phyloP scores from a whole-genome alignment of 306 rosid species.

The Lagenaria siceraria region DNA sequence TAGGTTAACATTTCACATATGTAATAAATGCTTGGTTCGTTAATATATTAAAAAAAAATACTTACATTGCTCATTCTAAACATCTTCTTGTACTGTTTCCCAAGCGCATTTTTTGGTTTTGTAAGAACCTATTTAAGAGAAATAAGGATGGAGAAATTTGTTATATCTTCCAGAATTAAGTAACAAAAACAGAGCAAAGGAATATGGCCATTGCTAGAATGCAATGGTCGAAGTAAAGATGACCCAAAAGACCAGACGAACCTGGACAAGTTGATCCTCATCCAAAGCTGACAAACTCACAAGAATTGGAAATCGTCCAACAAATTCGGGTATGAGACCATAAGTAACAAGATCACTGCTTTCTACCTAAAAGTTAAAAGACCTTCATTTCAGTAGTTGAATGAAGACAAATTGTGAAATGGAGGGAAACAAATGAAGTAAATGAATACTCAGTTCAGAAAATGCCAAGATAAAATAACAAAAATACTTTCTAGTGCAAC shows the following conservation, averaged over 20 bases:
- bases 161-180: not conserved
- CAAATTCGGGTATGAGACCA: constrained; percentile 68
- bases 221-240: not conserved
- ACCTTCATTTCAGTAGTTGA: constrained; percentile 9
- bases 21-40: not conserved
- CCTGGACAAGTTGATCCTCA: constrained; percentile 62
- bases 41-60: not conserved
- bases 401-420: not conserved
- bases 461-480: not conserved
- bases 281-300: constrained; percentile 53
- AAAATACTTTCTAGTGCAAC: not conserved
- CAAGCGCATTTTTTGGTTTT: constrained; percentile 60
- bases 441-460: constrained; percentile 6
- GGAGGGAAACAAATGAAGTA: not conserved
- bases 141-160: constrained; percentile 1
- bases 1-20: not conserved
- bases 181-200: not conserved
- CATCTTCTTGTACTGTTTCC: constrained; percentile 63
- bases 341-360: constrained; percentile 55
- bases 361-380: constrained; percentile 42
- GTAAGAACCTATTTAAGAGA: constrained; percentile 37
- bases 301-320: constrained; percentile 59
- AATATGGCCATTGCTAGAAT: not conserved
- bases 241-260: constrained; percentile 7
- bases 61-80: constrained; percentile 57